Evolutionary conservation across 2,329 filamentous ascomycete species (phyloP), one percentile per base, ranked within the genome.

Genomic region (Dactylellina cionopaga): DNA sequence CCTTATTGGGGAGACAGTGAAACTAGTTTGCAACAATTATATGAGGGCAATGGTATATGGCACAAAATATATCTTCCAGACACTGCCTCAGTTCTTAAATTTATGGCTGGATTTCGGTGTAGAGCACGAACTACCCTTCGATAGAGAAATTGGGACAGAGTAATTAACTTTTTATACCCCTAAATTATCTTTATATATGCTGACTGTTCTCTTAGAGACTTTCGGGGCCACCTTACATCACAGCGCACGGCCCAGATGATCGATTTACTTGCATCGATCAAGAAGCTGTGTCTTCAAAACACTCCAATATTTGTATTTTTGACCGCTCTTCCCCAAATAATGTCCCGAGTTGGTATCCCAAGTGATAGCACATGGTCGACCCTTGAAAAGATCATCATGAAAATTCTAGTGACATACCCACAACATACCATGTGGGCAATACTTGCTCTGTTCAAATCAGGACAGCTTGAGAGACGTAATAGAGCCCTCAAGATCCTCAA

Each of bases 41-140:
- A 84, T 96, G 44, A 88, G 94, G 25, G 96, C 93, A 1, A 85
- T 97, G 44, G 88, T 89, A 25, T 94, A 89, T 76, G 95, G 95
- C 29, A 95, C 92, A 47, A 99, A 98, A 81, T 97, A 98, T 80
- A 87, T 97, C 43, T 96, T 96, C 77, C 93, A 98, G 80, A 97
- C 93, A 0, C 83, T 99, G 31, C 96, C 95, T 0, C 91, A 96
- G 74, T 85, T 97, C 46, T 82, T 99, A 39, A 99, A 95, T 0
- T 84, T 99, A 1, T 99, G 96, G 94, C 84, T 99, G 35, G 94
- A 97, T 77, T 86, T 99, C 74, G 94, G 92, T 4, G 89, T 90
- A 35, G 88, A 91, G 70, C 84, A 92, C 33, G 86, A 90, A 77
- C 87, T 88, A 76, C 81, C 82, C 24, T 79, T 85, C 65, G 84